Evolutionary conservation across 2,329 filamentous ascomycete genomes (phyloP).

Genomic region (Penicillium fuscoglaucum): DNA sequence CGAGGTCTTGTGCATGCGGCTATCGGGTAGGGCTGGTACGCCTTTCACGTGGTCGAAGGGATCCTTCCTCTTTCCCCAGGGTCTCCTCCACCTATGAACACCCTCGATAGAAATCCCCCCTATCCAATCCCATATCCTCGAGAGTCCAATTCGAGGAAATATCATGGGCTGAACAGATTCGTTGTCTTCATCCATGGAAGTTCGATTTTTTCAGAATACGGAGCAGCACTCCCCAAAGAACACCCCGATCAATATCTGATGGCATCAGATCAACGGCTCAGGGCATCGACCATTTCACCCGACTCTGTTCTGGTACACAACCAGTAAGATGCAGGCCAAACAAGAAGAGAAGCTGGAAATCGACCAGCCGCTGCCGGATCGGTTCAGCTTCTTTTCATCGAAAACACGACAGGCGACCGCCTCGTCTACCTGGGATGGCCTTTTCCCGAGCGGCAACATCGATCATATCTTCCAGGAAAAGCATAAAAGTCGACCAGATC

Average conservation of each 20-base stretch:
- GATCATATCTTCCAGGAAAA: conserved; percentile 18
- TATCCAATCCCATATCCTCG: background rate
- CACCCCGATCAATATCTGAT: background rate
- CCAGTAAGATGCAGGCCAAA: conserved; percentile 1
- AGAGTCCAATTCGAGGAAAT: background rate
- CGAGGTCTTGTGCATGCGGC: conserved; percentile 1
- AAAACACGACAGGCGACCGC: conserved; percentile 61
- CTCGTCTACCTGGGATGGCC: conserved; percentile 23
- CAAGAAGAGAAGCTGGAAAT: conserved; percentile 3
- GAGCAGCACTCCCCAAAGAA: background rate
- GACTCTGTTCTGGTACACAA: background rate
- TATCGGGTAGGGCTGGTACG: conserved; percentile 21
- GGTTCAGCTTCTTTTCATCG: conserved; percentile 95
- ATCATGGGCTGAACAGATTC: conserved; percentile 4
- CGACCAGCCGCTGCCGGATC: conserved; percentile 60
- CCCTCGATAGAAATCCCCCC: background rate
- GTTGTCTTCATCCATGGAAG: background rate
- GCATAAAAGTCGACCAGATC: conserved; percentile 13
- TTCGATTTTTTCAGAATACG: background rate
- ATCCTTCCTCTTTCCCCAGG: background rate
- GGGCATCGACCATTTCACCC: background rate
- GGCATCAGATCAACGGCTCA: background rate
- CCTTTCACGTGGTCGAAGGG: background rate
- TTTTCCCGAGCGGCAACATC: conserved; percentile 16
- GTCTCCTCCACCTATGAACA: background rate